Percentiles rank a stretch among this genome's conserved stretches.
Evolutionary conservation across 805 yeast species (phyloP).

Genomic region (Hanseniaspora mollemarum): DNA sequence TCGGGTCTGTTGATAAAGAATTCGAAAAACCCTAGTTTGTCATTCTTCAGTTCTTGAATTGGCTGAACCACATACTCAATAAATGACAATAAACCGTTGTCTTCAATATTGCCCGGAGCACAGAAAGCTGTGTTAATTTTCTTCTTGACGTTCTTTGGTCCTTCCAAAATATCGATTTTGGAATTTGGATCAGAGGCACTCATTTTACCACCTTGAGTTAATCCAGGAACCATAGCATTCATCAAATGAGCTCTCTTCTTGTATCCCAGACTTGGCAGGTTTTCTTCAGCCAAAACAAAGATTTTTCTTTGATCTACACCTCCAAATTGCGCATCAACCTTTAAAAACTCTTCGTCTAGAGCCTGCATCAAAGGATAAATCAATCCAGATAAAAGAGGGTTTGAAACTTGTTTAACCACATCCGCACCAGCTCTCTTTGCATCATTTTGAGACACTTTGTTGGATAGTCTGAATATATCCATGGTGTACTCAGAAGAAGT

Average conservation of each 20-base stretch:
- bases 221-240: slow-evolving; percentile 99
- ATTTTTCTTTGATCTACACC: slow-evolving; percentile 99
- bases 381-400: slow-evolving; percentile 84
- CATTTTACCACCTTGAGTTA: slow-evolving; percentile 96
- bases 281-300: slow-evolving; percentile 92
- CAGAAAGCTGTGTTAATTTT: slow-evolving; percentile 87
- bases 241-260: slow-evolving; percentile 95
- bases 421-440: slow-evolving; percentile 99
- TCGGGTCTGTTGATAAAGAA: slow-evolving; percentile 85
- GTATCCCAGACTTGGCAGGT: slow-evolving; percentile 76
- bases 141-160: slow-evolving; percentile 76
- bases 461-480: slow-evolving; percentile 80
- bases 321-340: slow-evolving; percentile 89
- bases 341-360: slow-evolving; percentile 82
- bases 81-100: slow-evolving; percentile 82
- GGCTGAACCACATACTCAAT: slow-evolving; percentile 77
- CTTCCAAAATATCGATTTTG: slow-evolving; percentile 85
- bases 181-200: slow-evolving; percentile 98
- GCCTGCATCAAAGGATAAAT: slow-evolving; percentile 99
- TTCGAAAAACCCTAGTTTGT: slow-evolving; percentile 39
- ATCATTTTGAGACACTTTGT: slow-evolving; percentile 81
- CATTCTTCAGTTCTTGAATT: slow-evolving; percentile 56
- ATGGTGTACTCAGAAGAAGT: slow-evolving; percentile 62
- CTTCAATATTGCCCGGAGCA: slow-evolving; percentile 86
- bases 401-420: slow-evolving; percentile 93